Conservation (phyloP, 352 stramenopile species). For the Phytophthora kernoviae region DNA sequence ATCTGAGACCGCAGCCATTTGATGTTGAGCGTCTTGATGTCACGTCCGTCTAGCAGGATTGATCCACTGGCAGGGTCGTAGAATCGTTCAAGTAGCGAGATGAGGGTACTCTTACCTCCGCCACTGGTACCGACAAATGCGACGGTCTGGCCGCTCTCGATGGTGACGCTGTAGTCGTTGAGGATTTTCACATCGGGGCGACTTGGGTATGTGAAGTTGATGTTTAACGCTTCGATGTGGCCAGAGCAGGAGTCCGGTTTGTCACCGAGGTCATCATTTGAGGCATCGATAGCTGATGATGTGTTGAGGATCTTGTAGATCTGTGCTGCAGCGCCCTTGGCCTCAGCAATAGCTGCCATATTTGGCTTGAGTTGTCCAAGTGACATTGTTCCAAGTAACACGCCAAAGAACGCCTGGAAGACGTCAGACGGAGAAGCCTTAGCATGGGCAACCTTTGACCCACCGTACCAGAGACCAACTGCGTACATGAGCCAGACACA, state of each 20-base stretch:
- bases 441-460: constrained; percentile 30
- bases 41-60: constrained; percentile 81
- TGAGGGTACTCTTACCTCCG: constrained; percentile 51
- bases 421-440: constrained; percentile 40
- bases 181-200: constrained; percentile 43
- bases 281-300: constrained; percentile 49
- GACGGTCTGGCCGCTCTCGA: constrained; percentile 37
- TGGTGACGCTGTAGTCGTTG: constrained; percentile 39
- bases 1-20: constrained; percentile 70
- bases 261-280: constrained; percentile 27
- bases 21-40: constrained; percentile 82
- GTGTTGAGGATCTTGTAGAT: constrained; percentile 68
- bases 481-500: constrained; percentile 57
- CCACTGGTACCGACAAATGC: constrained; percentile 39
- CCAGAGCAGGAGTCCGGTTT: constrained; percentile 35
- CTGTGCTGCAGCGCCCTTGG: constrained; percentile 42
- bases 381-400: constrained; percentile 50
- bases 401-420: constrained; percentile 61
- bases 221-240: constrained; percentile 44
- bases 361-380: constrained; percentile 60
- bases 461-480: constrained; percentile 46
- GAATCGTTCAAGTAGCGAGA: constrained; percentile 78
- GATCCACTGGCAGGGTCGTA: constrained; percentile 82
- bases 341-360: constrained; percentile 50
- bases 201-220: constrained; percentile 78